phyloP scores from a whole-genome alignment of 108 stramenopile species.

The Tribonema minus region DNA sequence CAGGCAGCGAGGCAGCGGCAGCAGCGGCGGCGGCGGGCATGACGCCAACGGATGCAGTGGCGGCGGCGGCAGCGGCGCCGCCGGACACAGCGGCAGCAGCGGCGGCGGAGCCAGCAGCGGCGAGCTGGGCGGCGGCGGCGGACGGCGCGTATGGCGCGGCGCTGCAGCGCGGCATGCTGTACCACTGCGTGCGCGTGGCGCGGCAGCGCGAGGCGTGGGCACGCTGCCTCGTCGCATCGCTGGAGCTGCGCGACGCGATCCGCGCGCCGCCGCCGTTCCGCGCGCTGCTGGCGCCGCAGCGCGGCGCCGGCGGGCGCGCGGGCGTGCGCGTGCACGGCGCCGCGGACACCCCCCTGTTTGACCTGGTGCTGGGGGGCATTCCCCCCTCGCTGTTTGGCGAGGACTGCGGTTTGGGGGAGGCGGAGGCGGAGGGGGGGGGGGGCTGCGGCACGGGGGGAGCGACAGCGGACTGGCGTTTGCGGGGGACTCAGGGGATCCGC shows the following conservation, averaged over 20 bases:
- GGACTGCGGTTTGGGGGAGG: background rate
- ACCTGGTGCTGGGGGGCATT: background rate
- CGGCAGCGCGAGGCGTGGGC: background rate
- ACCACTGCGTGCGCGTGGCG: background rate
- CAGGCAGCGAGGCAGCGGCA: background rate
- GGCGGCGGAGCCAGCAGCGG: background rate
- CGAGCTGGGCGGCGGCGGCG: background rate
- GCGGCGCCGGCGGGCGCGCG: background rate
- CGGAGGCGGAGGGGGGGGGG: background rate
- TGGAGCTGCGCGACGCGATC: background rate
- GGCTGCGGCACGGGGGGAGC: background rate
- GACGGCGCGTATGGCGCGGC: background rate
- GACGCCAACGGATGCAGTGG: background rate
- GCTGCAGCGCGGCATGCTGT: background rate
- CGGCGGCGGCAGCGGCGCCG: background rate
- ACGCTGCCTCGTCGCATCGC: background rate
- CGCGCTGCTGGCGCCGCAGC: background rate
- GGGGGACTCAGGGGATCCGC: background rate
- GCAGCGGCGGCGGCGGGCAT: background rate
- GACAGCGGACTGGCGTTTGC: background rate
- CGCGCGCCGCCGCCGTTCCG: background rate
- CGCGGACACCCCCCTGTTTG: background rate
- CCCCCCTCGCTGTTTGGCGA: background rate
- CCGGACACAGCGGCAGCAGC: background rate
- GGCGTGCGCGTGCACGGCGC: background rate